Percentiles rank a stretch among this genome's conserved stretches.
phyloP scores from a whole-genome alignment of 2,329 filamentous ascomycete species.

The Scytalidium sp. region DNA sequence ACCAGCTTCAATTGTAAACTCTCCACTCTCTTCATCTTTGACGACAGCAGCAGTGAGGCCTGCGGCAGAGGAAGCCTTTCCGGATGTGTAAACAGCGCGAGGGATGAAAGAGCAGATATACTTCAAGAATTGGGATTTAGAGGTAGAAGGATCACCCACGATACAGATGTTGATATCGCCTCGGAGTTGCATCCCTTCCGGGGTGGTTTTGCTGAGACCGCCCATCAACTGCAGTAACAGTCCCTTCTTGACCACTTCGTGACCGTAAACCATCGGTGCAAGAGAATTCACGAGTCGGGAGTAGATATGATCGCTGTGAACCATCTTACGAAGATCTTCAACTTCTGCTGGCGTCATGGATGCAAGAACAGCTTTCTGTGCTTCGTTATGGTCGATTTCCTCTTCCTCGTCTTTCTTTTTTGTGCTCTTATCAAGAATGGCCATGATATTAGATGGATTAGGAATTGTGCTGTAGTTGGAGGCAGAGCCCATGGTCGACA shows the following conservation, averaged over 20 bases:
- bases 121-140: conserved; percentile 97
- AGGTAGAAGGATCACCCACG: conserved; percentile 94
- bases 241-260: conserved; percentile 97
- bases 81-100: conserved; percentile 93
- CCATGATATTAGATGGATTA: conserved; percentile 80
- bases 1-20: conserved; percentile 98
- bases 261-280: conserved; percentile 95
- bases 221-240: conserved; percentile 91
- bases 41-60: conserved; percentile 96
- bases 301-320: conserved; percentile 95
- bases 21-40: conserved; percentile 97
- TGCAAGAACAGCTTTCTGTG: conserved; percentile 81
- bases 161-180: conserved; percentile 99
- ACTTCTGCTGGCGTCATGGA: conserved; percentile 87
- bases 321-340: conserved; percentile 86
- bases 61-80: conserved; percentile 94
- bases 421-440: conserved; percentile 72
- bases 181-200: conserved; percentile 92
- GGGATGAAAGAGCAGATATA: conserved; percentile 98
- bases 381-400: conserved; percentile 61
- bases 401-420: conserved; percentile 65
- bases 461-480: conserved; percentile 66
- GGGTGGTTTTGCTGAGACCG: conserved; percentile 88
- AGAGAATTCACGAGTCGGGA: conserved; percentile 88
- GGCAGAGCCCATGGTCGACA: conserved; percentile 72